Conservation (phyloP, 2,329 filamentous ascomycete species). For the Colletotrichum sublineola region DNA sequence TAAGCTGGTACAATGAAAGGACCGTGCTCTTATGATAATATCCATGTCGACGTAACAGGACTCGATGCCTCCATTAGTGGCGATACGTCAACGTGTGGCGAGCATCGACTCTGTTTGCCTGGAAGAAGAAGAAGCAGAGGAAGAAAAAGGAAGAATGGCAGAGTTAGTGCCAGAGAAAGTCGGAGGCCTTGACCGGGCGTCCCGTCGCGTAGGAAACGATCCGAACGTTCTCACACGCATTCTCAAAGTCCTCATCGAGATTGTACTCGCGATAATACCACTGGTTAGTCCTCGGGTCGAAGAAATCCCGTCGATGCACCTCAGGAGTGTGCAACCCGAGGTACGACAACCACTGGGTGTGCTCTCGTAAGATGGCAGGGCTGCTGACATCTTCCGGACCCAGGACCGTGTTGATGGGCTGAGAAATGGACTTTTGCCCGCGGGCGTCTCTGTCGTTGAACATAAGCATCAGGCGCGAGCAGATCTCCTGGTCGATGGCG, state of each 20-base stretch:
- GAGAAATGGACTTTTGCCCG: slow-evolving; percentile 38
- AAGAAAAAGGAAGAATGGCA: neutral
- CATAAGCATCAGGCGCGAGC: slow-evolving; percentile 39
- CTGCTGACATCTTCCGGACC: slow-evolving; percentile 35
- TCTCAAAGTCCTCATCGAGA: slow-evolving; percentile 37
- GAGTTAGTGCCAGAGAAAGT: slow-evolving; percentile 32
- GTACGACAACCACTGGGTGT: slow-evolving; percentile 41
- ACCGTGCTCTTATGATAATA: neutral
- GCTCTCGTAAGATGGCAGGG: slow-evolving; percentile 35
- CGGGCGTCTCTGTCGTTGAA: slow-evolving; percentile 41
- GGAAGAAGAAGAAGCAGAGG: neutral
- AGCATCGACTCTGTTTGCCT: neutral
- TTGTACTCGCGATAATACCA: slow-evolving; percentile 40
- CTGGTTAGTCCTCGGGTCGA: slow-evolving; percentile 24
- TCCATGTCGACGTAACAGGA: neutral
- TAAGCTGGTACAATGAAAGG: neutral
- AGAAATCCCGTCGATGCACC: slow-evolving; percentile 33
- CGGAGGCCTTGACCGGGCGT: slow-evolving; percentile 25
- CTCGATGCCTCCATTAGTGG: no score
- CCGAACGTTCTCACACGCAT: slow-evolving; percentile 34
- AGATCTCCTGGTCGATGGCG: slow-evolving; percentile 37
- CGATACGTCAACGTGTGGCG: neutral
- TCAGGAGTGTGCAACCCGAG: slow-evolving; percentile 31
- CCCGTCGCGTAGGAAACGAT: slow-evolving; percentile 31
- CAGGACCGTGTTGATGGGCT: slow-evolving; percentile 36